phyloP scores from a whole-genome alignment of 371 early-diverging fungal genomes.

The Mortierella sp. region DNA sequence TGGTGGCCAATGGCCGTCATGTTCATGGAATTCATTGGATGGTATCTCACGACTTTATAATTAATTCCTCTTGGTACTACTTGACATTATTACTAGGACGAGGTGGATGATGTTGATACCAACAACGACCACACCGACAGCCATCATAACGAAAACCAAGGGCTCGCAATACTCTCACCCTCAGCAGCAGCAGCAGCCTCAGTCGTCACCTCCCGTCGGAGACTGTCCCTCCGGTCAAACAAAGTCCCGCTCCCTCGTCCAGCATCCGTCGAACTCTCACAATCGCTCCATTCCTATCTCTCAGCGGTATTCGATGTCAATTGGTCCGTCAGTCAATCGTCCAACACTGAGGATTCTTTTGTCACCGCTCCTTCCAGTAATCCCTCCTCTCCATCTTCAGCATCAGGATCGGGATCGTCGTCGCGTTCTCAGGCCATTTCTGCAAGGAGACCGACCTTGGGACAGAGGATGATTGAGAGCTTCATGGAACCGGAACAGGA shows the following conservation, averaged over 20 bases:
- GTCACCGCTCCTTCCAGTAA: neutral
- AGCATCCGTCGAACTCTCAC: constrained; percentile 36
- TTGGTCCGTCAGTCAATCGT: constrained; percentile 40
- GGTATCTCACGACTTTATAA: neutral
- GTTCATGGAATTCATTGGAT: neutral
- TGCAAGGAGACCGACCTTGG: neutral
- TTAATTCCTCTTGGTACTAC: neutral
- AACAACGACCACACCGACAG: constrained; percentile 1
- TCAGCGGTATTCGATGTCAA: constrained; percentile 52
- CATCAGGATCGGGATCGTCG: neutral
- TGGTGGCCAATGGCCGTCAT: neutral
- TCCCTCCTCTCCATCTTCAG: neutral
- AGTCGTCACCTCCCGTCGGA: constrained; percentile 26
- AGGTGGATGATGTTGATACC: neutral
- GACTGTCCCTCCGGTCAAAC: constrained; percentile 28
- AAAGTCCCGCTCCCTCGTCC: constrained; percentile 40
- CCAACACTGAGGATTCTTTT: constrained; percentile 40
- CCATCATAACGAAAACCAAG: neutral
- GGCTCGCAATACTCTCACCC: constrained; percentile 8
- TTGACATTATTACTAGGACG: neutral
- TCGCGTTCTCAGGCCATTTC: constrained; percentile 2
- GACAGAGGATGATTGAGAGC: constrained; percentile 1
- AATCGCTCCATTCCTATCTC: constrained; percentile 44
- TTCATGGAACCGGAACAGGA: neutral
- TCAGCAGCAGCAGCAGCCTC: constrained; percentile 34